phyloP scores from a whole-genome alignment of 2,329 filamentous ascomycete genomes.

The Ceratocystis ficicola region DNA sequence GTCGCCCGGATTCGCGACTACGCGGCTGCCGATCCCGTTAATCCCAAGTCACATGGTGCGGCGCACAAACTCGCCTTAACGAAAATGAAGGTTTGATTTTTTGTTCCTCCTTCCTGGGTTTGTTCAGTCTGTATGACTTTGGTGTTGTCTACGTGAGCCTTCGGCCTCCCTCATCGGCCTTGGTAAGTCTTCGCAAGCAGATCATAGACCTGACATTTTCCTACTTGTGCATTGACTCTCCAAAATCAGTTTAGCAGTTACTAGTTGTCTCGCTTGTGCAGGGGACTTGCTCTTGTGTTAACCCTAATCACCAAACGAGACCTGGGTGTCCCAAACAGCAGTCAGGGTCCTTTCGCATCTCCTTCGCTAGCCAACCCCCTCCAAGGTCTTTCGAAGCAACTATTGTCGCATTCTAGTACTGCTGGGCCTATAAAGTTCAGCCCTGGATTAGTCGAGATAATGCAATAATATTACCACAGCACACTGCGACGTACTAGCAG shows the following conservation, averaged over 20 bases:
- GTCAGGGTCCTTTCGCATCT: no score
- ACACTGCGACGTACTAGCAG: no score
- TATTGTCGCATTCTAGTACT: no score
- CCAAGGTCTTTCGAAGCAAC: no score
- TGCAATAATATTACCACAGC: no score
- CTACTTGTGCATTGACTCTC: conserved; percentile 7
- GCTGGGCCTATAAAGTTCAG: no score
- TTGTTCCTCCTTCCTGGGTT: not conserved
- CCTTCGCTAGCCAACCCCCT: no score
- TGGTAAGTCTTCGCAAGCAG: not conserved
- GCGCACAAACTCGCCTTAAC: not conserved
- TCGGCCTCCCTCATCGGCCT: not conserved
- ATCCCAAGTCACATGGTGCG: not conserved
- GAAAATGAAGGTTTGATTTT: no score
- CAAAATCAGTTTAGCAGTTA: not conserved
- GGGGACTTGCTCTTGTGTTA: not conserved
- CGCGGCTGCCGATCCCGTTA: not conserved
- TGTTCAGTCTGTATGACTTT: not conserved
- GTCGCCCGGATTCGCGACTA: not conserved
- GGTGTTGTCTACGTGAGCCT: not conserved
- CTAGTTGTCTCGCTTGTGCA: conserved; percentile 3
- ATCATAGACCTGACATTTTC: conserved; percentile 3
- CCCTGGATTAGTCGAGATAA: no score
- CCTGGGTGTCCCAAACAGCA: not conserved
- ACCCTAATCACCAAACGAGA: not conserved